A percentile compares a stretch with the other conserved stretches of the same genome.
phyloP scores from a whole-genome alignment of 345 rosid species.

The Bruguiera parviflora region DNA sequence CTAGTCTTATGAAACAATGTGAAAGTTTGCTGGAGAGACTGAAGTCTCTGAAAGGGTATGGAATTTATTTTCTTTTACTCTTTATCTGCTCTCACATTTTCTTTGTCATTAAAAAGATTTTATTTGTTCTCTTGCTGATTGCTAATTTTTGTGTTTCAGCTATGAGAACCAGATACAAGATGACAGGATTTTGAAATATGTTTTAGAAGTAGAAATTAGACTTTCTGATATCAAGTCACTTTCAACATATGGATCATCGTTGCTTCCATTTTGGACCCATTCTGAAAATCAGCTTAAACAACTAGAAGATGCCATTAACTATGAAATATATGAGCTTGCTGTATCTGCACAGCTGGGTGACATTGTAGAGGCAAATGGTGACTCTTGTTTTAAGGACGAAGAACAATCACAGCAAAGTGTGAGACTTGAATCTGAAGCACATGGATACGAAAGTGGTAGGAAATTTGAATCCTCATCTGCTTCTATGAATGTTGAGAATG shows the following conservation, averaged over 20 bases:
- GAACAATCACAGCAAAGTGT: conserved; percentile 21
- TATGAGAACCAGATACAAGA: conserved; percentile 43
- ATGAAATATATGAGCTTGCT: conserved; percentile 64
- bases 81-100: conserved; percentile 3
- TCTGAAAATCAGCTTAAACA: conserved; percentile 67
- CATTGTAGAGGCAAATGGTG: conserved; percentile 31
- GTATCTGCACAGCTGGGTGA: conserved; percentile 56
- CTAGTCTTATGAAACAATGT: conserved; percentile 48
- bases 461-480: conserved; percentile 29
- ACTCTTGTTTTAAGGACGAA: conserved; percentile 29
- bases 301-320: conserved; percentile 58
- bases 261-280: conserved; percentile 81
- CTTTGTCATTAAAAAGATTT: not conserved
- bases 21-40: conserved; percentile 67
- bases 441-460: conserved; percentile 22
- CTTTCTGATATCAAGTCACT: conserved; percentile 79
- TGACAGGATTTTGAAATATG: conserved; percentile 54
- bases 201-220: conserved; percentile 71
- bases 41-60: conserved; percentile 70
- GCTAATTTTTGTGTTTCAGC: conserved; percentile 36
- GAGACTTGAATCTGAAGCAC: conserved; percentile 34
- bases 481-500: conserved; percentile 22
- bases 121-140: conserved; percentile 17
- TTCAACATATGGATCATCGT: conserved; percentile 41
- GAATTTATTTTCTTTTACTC: conserved; percentile 15